These are phyloP conservation scores for Geranium brycei DNA, from an alignment of 345 rosid genomes.

Conservation along the genomic window DNA sequence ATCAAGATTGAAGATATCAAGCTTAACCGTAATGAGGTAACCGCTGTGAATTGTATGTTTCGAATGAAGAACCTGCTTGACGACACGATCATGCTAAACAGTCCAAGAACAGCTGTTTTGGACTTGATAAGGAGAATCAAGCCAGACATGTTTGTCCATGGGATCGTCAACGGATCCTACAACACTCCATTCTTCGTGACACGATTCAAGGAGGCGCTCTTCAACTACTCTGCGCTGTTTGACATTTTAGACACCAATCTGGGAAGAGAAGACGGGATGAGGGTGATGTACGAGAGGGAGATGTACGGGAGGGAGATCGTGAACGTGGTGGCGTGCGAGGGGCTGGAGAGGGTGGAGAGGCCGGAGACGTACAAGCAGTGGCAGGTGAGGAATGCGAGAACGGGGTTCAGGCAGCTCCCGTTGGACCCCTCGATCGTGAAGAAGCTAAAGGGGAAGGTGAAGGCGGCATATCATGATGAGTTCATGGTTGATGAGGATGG, in stretches of 20 bases:
- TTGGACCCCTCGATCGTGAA: constrained; percentile 29
- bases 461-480: constrained; percentile 20
- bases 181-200: constrained; percentile 63
- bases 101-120: constrained; percentile 52
- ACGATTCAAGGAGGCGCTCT: constrained; percentile 65
- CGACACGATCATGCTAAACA: constrained; percentile 40
- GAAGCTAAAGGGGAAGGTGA: constrained; percentile 28
- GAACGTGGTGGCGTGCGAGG: constrained; percentile 69
- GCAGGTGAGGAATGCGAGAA: constrained; percentile 43
- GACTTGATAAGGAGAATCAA: constrained; percentile 44
- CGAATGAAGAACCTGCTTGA: constrained; percentile 58
- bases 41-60: constrained; percentile 48
- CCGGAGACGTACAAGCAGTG: constrained; percentile 81
- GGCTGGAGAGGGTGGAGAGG: constrained; percentile 61
- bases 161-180: constrained; percentile 42
- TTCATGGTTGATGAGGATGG: constrained; percentile 22
- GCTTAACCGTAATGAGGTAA: constrained; percentile 30
- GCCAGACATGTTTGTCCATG: constrained; percentile 36
- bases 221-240: constrained; percentile 55
- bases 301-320: constrained; percentile 44
- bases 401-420: constrained; percentile 57
- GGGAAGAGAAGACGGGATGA: constrained; percentile 29
- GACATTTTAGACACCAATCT: constrained; percentile 45
- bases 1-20: constrained; percentile 50
- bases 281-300: constrained; percentile 58